These are phyloP conservation scores for Saccharum officinarum DNA, from an alignment of 176 grass and related monocot species.

Conservation along the genomic window DNA sequence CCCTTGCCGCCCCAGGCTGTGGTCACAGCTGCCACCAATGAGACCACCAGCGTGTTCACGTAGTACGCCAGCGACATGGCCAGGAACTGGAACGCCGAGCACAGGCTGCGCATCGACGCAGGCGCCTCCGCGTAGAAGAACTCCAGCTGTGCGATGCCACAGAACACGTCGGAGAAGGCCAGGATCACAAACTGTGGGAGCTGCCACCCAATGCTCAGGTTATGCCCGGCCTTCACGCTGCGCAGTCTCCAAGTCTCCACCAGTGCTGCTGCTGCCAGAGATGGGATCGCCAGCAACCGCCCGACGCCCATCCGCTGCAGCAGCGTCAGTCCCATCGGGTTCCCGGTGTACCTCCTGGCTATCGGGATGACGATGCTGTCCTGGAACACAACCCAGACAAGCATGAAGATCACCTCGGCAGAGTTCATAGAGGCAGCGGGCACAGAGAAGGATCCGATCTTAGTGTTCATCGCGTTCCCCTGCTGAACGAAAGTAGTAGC, in stretches of 20 bases:
- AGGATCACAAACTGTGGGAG: slow-evolving; percentile 73
- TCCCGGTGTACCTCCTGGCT: slow-evolving; percentile 47
- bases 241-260: slow-evolving; percentile 59
- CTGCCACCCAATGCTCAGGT: slow-evolving; percentile 74
- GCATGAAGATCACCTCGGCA: slow-evolving; percentile 67
- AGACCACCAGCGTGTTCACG: slow-evolving; percentile 65
- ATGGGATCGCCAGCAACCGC: slow-evolving; percentile 48
- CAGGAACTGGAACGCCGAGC: slow-evolving; percentile 65
- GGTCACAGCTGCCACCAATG: slow-evolving; percentile 32
- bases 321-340: slow-evolving; percentile 58
- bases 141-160: slow-evolving; percentile 75
- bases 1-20: slow-evolving; percentile 32
- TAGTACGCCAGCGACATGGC: slow-evolving; percentile 78
- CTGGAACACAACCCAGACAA: slow-evolving; percentile 65
- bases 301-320: slow-evolving; percentile 87
- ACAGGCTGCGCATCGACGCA: slow-evolving; percentile 61
- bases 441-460: slow-evolving; percentile 63
- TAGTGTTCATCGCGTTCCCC: slow-evolving; percentile 73
- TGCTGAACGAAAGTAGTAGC: slow-evolving; percentile 85
- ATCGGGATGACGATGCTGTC: slow-evolving; percentile 58
- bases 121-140: slow-evolving; percentile 75
- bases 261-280: slow-evolving; percentile 50
- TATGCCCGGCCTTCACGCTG: slow-evolving; percentile 30
- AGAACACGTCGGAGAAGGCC: slow-evolving; percentile 77
- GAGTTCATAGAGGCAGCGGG: slow-evolving; percentile 77